A percentile compares a stretch with the other conserved stretches of the same genome.
Conservation (phyloP, 208 protist genomes). For the Trypanosoma theileri region DNA sequence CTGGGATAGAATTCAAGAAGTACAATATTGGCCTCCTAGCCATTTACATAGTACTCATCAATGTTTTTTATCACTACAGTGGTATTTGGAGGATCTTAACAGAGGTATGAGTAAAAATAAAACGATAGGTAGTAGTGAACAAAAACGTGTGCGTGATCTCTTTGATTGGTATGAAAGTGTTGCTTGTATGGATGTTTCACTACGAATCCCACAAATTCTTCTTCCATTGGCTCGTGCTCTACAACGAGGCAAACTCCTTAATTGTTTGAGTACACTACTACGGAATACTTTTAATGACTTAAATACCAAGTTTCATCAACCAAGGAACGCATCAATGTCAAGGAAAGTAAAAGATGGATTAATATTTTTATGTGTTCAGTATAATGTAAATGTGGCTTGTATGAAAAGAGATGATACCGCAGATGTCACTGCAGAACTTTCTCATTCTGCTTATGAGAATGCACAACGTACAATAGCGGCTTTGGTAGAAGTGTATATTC, state of each 20-base stretch:
- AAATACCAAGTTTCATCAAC: conserved; percentile 2
- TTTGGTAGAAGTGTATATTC: conserved; percentile 21
- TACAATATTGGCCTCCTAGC: conserved; percentile 6
- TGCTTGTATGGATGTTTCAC: conserved; percentile 12
- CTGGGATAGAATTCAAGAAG: conserved; percentile 2
- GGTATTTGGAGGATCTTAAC: conserved; percentile 18
- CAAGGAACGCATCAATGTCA: background rate
- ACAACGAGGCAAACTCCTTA: conserved; percentile 3
- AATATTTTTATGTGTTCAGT: conserved; percentile 14
- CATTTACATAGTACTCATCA: background rate
- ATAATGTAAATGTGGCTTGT: background rate
- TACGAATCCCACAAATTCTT: conserved; percentile 30
- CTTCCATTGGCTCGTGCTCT: conserved; percentile 16
- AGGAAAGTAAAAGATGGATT: conserved; percentile 10
- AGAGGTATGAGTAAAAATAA: background rate
- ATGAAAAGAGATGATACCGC: background rate
- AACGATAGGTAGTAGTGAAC: background rate
- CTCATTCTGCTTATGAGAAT: background rate
- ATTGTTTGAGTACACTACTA: conserved; percentile 19
- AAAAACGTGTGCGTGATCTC: conserved; percentile 10
- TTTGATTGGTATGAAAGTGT: conserved; percentile 23
- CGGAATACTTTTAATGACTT: conserved; percentile 9
- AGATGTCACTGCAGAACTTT: background rate
- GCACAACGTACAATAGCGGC: conserved; percentile 4
- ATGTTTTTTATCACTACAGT: conserved; percentile 12